Evolutionary conservation across 352 stramenopile genomes (phyloP), one percentile per base, ranked within the genome.

Genomic region (Globisporangium canariense): DNA sequence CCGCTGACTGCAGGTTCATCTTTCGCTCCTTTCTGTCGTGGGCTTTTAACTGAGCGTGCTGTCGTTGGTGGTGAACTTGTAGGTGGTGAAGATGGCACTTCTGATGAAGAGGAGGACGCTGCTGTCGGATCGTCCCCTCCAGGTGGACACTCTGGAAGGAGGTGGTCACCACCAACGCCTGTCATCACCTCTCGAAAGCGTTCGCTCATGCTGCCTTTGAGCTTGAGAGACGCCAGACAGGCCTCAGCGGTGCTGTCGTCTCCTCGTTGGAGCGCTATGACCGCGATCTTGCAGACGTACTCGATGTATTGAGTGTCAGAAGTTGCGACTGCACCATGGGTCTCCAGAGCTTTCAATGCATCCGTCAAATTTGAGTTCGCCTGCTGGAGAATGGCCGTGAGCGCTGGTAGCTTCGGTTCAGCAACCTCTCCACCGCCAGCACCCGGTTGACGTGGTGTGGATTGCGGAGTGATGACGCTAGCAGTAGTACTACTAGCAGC

Each of bases 171-270:
- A 18, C 79, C 80, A 38, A 77, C 36, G 25, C 50, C 55, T 22
- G 7, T 53, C 3, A 90, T 41, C 2, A 60, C 67, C 7, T 22
- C 43, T 53, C 79, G 79, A 57, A 88, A 88, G 9, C 73, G 59
- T 6, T 60, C 64, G 56, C 79, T 83, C 11, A 76, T 64, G 4
- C 47, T 62, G 3, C 79, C 78, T 7, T 58, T 40, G 1, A 90
- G 50, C 49, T 88, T 90, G n/a, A 83, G n/a, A 3, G 76, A 68
- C 9, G 59, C 63, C 16, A 86, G 20, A 41, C 78, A 76, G 11
- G 53, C 57, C 18, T 75, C 71, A 5, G 80, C 55, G 3, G 65
- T 55, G n/a, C 65, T 36, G 0, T 58, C 28, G 1, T 41, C 59
- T 18, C 64, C 65, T 45, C 36, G 32, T 38, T 60, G 40, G 1